Percentiles rank a stretch among this genome's conserved stretches.
phyloP scores from a whole-genome alignment of 805 yeast genomes.

The Candida caryicola region DNA sequence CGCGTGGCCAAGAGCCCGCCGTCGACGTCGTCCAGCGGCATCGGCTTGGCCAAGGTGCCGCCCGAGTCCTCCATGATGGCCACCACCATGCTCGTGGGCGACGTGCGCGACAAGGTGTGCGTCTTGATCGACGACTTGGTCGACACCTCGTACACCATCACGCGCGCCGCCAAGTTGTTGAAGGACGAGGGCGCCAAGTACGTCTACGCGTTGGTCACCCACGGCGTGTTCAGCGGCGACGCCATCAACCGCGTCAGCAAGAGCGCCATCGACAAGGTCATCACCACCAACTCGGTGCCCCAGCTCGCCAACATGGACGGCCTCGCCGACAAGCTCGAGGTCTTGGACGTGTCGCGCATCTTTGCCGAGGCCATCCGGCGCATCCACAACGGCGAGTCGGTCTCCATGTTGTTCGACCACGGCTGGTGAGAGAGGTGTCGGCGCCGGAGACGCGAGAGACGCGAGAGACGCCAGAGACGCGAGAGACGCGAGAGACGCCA shows the following conservation, averaged over 20 bases:
- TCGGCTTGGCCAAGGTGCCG: slow-evolving; percentile 12
- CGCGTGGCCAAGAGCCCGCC: slow-evolving; percentile 36
- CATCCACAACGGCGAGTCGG: slow-evolving; percentile 95
- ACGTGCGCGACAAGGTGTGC: slow-evolving; percentile 81
- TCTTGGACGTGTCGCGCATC: slow-evolving; percentile 81
- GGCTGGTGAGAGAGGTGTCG: slow-evolving; percentile 47
- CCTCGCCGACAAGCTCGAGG: slow-evolving; percentile 63
- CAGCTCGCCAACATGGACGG: slow-evolving; percentile 57
- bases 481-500: too few species aligned
- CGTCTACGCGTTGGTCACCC: slow-evolving; percentile 87
- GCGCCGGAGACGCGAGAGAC: too few species aligned
- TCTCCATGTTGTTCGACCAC: slow-evolving; percentile 88
- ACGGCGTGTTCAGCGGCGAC: slow-evolving; percentile 90
- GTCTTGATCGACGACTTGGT: slow-evolving; percentile 91
- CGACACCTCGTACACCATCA: slow-evolving; percentile 89
- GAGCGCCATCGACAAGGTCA: slow-evolving; percentile 74
- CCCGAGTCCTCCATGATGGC: slow-evolving; percentile 46
- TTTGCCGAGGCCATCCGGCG: slow-evolving; percentile 95
- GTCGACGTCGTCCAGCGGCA: slow-evolving; percentile 15
- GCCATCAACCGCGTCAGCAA: slow-evolving; percentile 69
- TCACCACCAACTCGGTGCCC: slow-evolving; percentile 90
- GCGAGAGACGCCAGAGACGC: too few species aligned
- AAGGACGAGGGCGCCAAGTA: slow-evolving; percentile 90
- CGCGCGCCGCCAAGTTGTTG: slow-evolving; percentile 85
- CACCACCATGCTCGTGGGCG: slow-evolving; percentile 95